These are phyloP conservation scores for Phytophthora sojae DNA, from an alignment of 352 stramenopile genomes.

Conservation along the genomic window DNA sequence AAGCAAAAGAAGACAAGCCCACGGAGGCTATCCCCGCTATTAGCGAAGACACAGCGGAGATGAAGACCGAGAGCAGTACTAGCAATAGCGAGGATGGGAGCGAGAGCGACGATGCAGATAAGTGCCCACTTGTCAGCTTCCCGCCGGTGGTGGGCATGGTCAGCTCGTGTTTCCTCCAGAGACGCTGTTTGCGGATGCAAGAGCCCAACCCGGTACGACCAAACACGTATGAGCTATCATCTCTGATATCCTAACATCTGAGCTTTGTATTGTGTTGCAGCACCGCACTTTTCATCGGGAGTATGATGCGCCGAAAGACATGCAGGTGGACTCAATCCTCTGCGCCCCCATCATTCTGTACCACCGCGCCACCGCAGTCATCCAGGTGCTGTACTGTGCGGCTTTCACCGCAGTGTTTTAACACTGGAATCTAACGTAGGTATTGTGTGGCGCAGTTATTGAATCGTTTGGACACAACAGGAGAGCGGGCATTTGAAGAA, in stretches of 20 bases:
- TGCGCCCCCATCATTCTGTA: constrained; percentile 64
- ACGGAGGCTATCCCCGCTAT: background rate
- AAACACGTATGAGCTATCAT: constrained; percentile 1
- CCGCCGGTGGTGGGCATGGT: constrained; percentile 65
- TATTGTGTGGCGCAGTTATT: constrained; percentile 39
- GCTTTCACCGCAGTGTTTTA: background rate
- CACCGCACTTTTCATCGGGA: constrained; percentile 66
- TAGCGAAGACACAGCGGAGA: background rate
- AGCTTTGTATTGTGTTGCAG: constrained; percentile 23
- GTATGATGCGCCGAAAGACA: constrained; percentile 62
- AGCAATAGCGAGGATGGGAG: background rate
- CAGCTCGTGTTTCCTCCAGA: constrained; percentile 64
- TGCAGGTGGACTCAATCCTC: constrained; percentile 63
- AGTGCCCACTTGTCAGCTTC: constrained; percentile 42
- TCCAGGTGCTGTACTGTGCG: constrained; percentile 40
- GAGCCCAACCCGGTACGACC: constrained; percentile 49
- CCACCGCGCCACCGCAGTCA: constrained; percentile 62
- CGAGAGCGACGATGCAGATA: background rate
- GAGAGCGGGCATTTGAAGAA: constrained; percentile 13
- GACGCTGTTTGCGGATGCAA: constrained; percentile 66
- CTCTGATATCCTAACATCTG: background rate
- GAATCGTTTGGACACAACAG: constrained; percentile 51
- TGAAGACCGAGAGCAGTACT: background rate
- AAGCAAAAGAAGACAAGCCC: constrained; percentile 1
- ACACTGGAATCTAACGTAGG: constrained; percentile 1